Base-by-base conservation (phyloP, 2,329 filamentous ascomycete genomes). In the Penicillium brasilianum region DNA sequence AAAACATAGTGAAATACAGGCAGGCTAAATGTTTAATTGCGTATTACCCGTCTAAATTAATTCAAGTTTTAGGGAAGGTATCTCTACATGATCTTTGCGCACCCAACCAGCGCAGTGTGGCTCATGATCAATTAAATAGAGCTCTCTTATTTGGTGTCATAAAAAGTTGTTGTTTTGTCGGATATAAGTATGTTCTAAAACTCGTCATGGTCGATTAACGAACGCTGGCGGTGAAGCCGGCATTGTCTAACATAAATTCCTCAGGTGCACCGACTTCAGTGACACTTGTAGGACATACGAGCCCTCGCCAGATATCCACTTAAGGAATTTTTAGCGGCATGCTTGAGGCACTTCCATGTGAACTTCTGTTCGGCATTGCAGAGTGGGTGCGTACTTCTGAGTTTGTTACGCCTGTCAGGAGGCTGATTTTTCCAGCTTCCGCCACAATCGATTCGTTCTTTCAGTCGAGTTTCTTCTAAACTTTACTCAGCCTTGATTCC, bases 401-500 rank as follows among this genome's bases (percentile, higher is more conserved):
- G 14, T 51, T 18, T 34, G 28, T 30, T 30, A 51, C 18, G 48
- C 48, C 32, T 18, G 48, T 34, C 28, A 10, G 39, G 41, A 51
- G n/a, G n/a, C 48, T 51, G 48, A 51, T 41, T 6, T 30, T 51
- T 32, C 28, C 44, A 58, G 56, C 41, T 58, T 22, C 56, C 48
- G 14, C 49, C 56, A 44, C 36, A 34, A 30, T 25, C 37, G 18
- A 39, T 46, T 28, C 56, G 56, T 25, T 37, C 56, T 37, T 43
- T 58, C 1, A 48, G 56, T 18, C 56, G 36, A 32, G 56, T 58
- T 22, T 58, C 48, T 34, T 58, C 56, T 37, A 53, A 50, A 13
- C 37, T 59, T 14, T 44, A 59, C 50, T 41, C 44, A n/a, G 28
- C 20, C 9, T 39, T 60, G 44, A 16, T 60, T 28, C 58, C 58